Evolutionary conservation across 2,329 filamentous ascomycete genomes (phyloP), one percentile per base, ranked within the genome.

Genomic region (Pseudogymnoascus sp.): DNA sequence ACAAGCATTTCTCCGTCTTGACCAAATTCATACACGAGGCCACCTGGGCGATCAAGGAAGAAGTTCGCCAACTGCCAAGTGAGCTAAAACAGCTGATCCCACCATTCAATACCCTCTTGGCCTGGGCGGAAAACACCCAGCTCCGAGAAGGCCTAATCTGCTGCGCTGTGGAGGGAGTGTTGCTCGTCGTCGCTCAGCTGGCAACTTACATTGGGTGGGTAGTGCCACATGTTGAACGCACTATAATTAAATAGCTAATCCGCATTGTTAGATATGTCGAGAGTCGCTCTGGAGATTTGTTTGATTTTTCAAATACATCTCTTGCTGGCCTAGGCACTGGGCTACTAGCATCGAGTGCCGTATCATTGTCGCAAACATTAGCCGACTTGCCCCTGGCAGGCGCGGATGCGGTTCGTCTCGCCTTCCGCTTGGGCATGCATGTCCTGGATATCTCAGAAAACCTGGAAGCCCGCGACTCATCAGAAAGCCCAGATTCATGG

Each of bases 221-320:
- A n/a, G 16, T 10, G 34, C 12, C 16, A 12, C 12, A 57, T 57
- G n/a, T 10, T 57, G 10, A 57, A 26, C 2, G n/a, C 11, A 21
- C 10, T 5, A 34, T 36, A 62, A 34, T 16, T 42, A 12, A 29
- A 8, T 60, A 26, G 54, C 7, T 62, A n/a, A 60, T 16, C 16
- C 12, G 3, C 10, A 16, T 18, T 34, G n/a, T 31, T 21, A 57
- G 51, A 34, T 57, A 57, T 34, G 11, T 21, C 2, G 51, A 57
- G 29, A 57, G 51, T 8, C 51, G 51, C 26, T 34, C 51, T 57
- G 51, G 51, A 57, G 29, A 70, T 29, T 31, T 57, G n/a, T 8
- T 18, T 34, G 51, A 57, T 7, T 57, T 34, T 57, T 34, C 51
- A 34, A 57, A 10, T 34, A 34, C 51, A 21, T 57, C 29, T 21